A percentile compares a stretch with the other conserved stretches of the same genome.
phyloP scores from a whole-genome alignment of 352 stramenopile genomes.

The Pythium aristosporum region DNA sequence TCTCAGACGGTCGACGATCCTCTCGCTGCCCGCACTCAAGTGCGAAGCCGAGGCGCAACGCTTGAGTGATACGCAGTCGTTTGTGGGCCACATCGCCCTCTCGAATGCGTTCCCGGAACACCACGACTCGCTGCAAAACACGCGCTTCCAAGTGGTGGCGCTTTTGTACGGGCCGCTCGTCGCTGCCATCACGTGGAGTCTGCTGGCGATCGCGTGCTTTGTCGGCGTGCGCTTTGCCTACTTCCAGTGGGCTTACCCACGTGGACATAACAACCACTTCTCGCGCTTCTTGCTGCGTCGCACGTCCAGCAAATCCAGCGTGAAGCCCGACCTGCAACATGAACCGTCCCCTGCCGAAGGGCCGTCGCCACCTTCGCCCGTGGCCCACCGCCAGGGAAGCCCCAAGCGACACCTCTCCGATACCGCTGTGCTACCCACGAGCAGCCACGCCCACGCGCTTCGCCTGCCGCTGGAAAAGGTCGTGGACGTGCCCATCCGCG shows the following conservation, averaged over 20 bases:
- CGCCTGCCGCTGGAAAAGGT: constrained; percentile 29
- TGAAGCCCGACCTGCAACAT: constrained; percentile 18
- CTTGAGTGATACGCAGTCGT: constrained; percentile 14
- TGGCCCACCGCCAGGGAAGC: background rate
- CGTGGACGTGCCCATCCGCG: constrained; percentile 28
- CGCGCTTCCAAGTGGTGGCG: constrained; percentile 7
- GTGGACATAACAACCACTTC: constrained; percentile 16
- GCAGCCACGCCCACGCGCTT: constrained; percentile 20
- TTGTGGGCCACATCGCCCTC: constrained; percentile 11
- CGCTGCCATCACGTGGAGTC: constrained; percentile 14
- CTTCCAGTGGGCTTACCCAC: constrained; percentile 12
- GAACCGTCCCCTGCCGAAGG: background rate
- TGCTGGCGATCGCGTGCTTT: constrained; percentile 16
- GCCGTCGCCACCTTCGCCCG: background rate
- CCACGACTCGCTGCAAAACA: constrained; percentile 28
- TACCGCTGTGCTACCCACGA: constrained; percentile 6
- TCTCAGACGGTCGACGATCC: constrained; percentile 1
- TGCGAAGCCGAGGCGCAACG: constrained; percentile 19
- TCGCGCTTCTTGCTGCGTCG: constrained; percentile 14
- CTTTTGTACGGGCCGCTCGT: constrained; percentile 22
- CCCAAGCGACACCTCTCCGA: constrained; percentile 1
- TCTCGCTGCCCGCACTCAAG: constrained; percentile 16
- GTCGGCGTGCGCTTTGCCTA: constrained; percentile 8
- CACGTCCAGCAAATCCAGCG: constrained; percentile 18
- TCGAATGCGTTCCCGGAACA: constrained; percentile 25